phyloP scores from a whole-genome alignment of 768 basidiomycete species.

The Tephrocybe sp. region DNA sequence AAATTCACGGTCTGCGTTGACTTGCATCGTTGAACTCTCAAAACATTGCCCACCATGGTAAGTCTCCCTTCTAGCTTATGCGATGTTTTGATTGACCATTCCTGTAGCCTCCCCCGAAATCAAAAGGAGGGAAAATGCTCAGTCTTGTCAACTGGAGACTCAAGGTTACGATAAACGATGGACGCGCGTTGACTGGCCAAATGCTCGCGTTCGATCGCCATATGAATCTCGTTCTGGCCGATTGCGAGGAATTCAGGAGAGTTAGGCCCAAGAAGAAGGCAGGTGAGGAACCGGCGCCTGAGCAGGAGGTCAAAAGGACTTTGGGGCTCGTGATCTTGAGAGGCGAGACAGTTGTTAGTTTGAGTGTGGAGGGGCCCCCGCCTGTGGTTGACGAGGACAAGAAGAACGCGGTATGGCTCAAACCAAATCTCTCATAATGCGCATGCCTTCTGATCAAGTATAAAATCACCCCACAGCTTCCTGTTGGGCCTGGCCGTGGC shows the following conservation, averaged over 20 bases:
- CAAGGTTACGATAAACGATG: constrained; percentile 96
- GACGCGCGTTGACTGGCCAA: constrained; percentile 92
- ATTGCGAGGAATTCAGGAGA: constrained; percentile 96
- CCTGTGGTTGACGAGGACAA: constrained; percentile 90
- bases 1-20: constrained; percentile 13
- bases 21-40: constrained; percentile 15
- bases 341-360: constrained; percentile 94
- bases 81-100: constrained; percentile 15
- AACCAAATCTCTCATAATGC: background rate
- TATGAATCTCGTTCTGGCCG: constrained; percentile 98
- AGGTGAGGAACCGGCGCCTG: constrained; percentile 72
- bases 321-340: constrained; percentile 96
- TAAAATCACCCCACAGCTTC: constrained; percentile 49
- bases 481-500: constrained; percentile 89
- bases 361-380: constrained; percentile 94
- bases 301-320: constrained; percentile 94
- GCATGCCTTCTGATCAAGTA: constrained; percentile 4
- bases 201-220: constrained; percentile 99
- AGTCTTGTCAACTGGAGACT: constrained; percentile 97
- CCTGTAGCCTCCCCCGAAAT: constrained; percentile 89
- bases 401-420: constrained; percentile 65
- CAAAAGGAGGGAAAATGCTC: constrained; percentile 98
- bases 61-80: constrained; percentile 11
- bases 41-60: constrained; percentile 57
- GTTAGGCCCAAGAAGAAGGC: constrained; percentile 91